phyloP scores from a whole-genome alignment of 1,284 basidiomycete genomes.

The Cutaneotrichosporon arboriforme region DNA sequence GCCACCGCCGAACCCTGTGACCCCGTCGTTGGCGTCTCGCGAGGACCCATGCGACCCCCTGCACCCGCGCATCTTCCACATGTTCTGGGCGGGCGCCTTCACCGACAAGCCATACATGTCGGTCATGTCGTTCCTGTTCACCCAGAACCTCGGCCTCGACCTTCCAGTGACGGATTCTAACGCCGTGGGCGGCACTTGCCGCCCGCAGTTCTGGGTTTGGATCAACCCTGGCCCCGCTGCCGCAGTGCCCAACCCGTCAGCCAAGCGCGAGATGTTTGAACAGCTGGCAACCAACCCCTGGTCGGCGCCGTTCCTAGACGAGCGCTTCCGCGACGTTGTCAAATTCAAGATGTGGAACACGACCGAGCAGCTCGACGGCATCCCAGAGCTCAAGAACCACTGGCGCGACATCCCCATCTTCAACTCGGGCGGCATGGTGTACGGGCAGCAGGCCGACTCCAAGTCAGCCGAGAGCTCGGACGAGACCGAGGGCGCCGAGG shows the following conservation, averaged over 20 bases:
- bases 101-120: conserved; percentile 78
- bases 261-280: conserved; percentile 61
- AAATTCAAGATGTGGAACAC: conserved; percentile 87
- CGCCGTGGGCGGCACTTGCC: conserved; percentile 52
- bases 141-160: conserved; percentile 70
- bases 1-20: conserved; percentile 26
- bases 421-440: conserved; percentile 68
- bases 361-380: conserved; percentile 75
- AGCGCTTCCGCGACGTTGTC: conserved; percentile 69
- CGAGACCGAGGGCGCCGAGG: conserved; percentile 6
- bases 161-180: conserved; percentile 32
- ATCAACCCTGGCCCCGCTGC: conserved; percentile 68
- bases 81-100: conserved; percentile 80
- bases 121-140: conserved; percentile 70
- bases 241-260: conserved; percentile 65
- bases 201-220: conserved; percentile 81
- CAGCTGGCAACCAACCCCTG: conserved; percentile 69
- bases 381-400: conserved; percentile 68
- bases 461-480: conserved; percentile 25
- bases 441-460: conserved; percentile 40
- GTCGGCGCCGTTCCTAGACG: conserved; percentile 76
- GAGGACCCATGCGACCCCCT: conserved; percentile 60
- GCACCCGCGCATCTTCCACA: conserved; percentile 70
- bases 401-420: conserved; percentile 67
- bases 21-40: conserved; percentile 37